These are phyloP conservation scores for Microdochium trichocladiopsis DNA, from an alignment of 2,329 filamentous ascomycete genomes.

Conservation along the genomic window DNA sequence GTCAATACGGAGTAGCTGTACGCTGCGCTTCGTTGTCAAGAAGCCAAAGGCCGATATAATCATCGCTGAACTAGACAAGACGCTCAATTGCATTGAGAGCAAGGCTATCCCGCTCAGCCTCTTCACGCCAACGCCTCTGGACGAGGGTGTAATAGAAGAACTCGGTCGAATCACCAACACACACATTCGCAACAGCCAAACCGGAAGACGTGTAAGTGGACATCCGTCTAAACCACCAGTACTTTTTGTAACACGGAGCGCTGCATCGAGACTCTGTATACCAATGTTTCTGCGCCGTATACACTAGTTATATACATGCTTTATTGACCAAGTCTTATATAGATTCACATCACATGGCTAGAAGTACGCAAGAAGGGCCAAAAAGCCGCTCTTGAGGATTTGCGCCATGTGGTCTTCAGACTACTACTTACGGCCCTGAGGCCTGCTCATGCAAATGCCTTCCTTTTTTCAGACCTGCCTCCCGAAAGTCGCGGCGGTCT, in stretches of 20 bases:
- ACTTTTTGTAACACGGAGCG: no score
- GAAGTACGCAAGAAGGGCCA: constrained; percentile 9
- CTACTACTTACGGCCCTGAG: constrained; percentile 30
- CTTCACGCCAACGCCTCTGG: constrained; percentile 13
- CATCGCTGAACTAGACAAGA: constrained; percentile 22
- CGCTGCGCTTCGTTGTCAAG: constrained; percentile 27
- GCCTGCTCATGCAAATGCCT: constrained; percentile 9
- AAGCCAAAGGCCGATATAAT: constrained; percentile 26
- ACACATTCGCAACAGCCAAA: constrained; percentile 10
- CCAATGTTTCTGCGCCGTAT: background rate
- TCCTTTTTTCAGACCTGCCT: constrained; percentile 10
- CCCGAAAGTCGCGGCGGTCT: constrained; percentile 16
- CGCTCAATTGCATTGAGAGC: constrained; percentile 16
- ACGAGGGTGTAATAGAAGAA: constrained; percentile 21
- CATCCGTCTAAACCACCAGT: no score
- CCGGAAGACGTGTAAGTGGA: constrained; percentile 13
- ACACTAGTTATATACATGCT: no score
- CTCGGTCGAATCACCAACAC: constrained; percentile 29
- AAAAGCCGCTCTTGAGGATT: constrained; percentile 23
- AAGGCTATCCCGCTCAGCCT: constrained; percentile 14
- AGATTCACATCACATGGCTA: constrained; percentile 35
- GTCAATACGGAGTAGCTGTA: constrained; percentile 15
- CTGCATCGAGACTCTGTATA: no score
- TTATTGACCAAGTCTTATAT: constrained; percentile 1
- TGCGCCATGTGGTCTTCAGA: constrained; percentile 36